phyloP scores from a whole-genome alignment of 768 basidiomycete species.

The Mrakia hoshinonis region DNA sequence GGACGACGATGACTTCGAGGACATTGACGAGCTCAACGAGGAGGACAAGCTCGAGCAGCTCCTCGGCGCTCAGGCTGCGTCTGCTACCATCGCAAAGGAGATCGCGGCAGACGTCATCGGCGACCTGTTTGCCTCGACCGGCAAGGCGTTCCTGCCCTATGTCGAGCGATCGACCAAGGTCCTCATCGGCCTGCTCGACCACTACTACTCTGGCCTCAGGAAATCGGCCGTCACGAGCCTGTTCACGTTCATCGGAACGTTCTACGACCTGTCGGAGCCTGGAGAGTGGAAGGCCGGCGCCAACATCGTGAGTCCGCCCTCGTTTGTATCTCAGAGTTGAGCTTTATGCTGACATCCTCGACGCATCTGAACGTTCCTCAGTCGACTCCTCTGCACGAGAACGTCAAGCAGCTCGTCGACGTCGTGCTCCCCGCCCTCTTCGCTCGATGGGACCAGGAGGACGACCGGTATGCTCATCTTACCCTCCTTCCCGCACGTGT shows the following conservation, averaged over 20 bases:
- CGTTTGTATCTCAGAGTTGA: too few relatives aligned
- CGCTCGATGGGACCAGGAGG: constrained; percentile 86
- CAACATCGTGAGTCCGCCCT: constrained; percentile 51
- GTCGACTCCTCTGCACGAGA: constrained; percentile 43
- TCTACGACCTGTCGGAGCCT: constrained; percentile 77
- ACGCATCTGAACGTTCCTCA: too few relatives aligned
- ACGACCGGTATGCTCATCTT: constrained; percentile 70
- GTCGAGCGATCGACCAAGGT: constrained; percentile 69
- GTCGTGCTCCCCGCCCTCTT: constrained; percentile 65
- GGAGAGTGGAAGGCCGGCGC: constrained; percentile 73
- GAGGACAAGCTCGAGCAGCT: constrained; percentile 41
- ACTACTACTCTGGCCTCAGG: constrained; percentile 96
- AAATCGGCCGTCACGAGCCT: constrained; percentile 83
- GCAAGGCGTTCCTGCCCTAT: constrained; percentile 77
- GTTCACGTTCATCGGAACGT: constrained; percentile 76
- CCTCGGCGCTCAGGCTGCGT: constrained; percentile 83
- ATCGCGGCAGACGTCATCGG: constrained; percentile 95
- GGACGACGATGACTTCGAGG: constrained; percentile 29
- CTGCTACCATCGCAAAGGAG: constrained; percentile 97
- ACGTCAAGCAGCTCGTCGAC: constrained; percentile 68
- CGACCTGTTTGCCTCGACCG: constrained; percentile 73
- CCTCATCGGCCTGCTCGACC: constrained; percentile 66
- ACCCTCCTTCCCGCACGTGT: too few relatives aligned
- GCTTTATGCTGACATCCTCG: too few relatives aligned
- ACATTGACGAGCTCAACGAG: constrained; percentile 54